Percentiles rank a stretch among this genome's conserved stretches.
Conservation (phyloP, 768 basidiomycete genomes). For the Rhizopogon salebrosus region DNA sequence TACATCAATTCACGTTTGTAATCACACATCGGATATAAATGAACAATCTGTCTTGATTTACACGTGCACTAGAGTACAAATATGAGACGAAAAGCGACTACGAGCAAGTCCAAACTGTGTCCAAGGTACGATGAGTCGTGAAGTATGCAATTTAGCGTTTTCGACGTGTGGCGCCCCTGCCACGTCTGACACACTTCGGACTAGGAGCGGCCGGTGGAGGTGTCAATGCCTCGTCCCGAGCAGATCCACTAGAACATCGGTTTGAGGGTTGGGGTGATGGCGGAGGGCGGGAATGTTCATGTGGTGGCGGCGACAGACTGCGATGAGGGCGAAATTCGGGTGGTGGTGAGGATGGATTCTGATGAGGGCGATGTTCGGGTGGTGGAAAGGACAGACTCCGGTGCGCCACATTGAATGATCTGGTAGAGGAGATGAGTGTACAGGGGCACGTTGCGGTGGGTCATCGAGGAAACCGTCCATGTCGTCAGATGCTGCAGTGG, state of each 20-base stretch:
- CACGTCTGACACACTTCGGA: neutral
- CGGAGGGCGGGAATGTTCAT: neutral
- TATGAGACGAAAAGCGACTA: neutral
- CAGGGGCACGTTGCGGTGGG: neutral
- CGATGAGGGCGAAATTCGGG: neutral
- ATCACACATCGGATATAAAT: neutral
- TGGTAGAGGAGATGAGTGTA: neutral
- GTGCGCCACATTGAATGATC: neutral
- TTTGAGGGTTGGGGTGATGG: neutral
- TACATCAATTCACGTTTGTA: neutral
- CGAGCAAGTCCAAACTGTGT: neutral
- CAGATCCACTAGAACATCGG: neutral
- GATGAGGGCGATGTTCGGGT: neutral
- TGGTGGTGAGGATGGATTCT: neutral
- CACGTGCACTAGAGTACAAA: neutral
- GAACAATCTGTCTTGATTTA: neutral
- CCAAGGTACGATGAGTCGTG: too few species aligned
- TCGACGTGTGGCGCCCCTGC: neutral
- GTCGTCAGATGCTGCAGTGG: neutral
- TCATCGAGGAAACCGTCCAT: neutral
- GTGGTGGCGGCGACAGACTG: neutral
- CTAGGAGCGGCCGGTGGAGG: neutral
- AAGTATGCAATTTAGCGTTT: neutral
- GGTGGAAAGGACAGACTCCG: neutral
- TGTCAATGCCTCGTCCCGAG: neutral